Percentiles rank a stretch among this genome's conserved stretches.
Evolutionary conservation across 306 rosid genomes (phyloP).

Genomic region (Gleditsia sinensis): DNA sequence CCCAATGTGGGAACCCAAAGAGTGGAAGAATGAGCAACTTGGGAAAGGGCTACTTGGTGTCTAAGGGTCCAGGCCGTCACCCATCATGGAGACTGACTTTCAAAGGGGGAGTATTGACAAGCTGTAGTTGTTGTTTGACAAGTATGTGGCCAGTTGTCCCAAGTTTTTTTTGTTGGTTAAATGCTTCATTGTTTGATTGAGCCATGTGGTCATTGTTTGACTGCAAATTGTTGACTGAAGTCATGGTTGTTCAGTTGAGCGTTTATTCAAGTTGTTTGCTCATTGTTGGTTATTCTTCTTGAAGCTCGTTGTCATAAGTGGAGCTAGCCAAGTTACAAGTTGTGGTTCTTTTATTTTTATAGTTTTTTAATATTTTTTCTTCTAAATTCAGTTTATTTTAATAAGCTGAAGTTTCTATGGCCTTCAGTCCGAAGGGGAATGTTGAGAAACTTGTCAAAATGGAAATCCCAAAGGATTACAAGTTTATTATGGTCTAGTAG

Average conservation of each 20-base stretch:
- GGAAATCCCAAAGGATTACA: no score
- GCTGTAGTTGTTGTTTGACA: no score
- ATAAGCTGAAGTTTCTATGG: background rate
- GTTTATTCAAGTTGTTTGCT: background rate
- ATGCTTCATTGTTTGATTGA: background rate
- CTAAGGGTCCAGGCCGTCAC: no score
- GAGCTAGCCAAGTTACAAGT: background rate
- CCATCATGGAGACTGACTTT: no score
- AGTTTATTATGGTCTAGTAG: no score
- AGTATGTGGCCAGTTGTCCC: background rate
- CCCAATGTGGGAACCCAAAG: no score
- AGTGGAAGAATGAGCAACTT: no score
- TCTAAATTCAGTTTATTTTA: background rate
- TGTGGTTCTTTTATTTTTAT: background rate
- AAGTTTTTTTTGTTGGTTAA: background rate
- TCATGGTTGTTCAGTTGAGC: background rate
- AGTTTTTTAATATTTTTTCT: background rate
- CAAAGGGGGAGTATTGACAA: no score
- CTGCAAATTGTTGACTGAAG: background rate
- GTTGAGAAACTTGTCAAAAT: no score
- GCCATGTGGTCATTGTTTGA: background rate
- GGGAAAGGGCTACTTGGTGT: no score
- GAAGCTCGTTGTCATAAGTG: background rate
- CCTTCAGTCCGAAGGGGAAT: no score
- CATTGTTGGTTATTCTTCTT: background rate